phyloP scores from a whole-genome alignment of 2,329 filamentous ascomycete genomes.

The Boeremia exigua region DNA sequence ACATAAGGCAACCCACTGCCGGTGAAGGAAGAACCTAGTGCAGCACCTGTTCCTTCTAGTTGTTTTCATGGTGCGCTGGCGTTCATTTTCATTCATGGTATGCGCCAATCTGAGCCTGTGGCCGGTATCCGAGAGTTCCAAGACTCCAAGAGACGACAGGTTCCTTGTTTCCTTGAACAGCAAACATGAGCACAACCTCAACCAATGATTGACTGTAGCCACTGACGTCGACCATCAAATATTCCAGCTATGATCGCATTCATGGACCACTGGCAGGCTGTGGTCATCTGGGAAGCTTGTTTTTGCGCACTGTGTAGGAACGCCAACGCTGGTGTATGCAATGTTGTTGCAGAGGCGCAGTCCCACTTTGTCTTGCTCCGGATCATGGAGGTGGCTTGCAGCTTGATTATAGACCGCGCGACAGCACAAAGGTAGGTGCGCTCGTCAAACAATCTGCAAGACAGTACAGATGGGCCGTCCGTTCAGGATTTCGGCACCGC shows the following conservation, averaged over 20 bases:
- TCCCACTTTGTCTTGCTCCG: not conserved
- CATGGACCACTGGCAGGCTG: not conserved
- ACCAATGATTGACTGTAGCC: not conserved
- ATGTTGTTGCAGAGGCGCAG: not conserved
- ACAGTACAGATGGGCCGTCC: not conserved
- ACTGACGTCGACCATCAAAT: not conserved
- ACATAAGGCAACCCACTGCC: not conserved
- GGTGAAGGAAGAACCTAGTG: not conserved
- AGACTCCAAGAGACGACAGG: not conserved
- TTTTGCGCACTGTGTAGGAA: not conserved
- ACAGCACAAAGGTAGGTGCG: not conserved
- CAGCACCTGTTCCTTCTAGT: too few species aligned
- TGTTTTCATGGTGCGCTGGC: not conserved
- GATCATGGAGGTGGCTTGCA: not conserved
- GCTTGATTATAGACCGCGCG: not conserved
- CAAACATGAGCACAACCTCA: conserved; percentile 1
- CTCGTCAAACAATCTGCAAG: not conserved
- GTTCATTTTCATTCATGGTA: too few species aligned
- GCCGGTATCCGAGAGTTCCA: conserved; percentile 1
- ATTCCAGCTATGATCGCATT: not conserved
- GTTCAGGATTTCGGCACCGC: not conserved
- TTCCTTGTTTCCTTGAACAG: conserved; percentile 2
- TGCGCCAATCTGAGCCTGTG: not conserved
- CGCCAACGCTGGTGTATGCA: not conserved
- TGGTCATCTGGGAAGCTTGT: not conserved